Evolutionary conservation across 805 yeast species (phyloP).

Genomic region (Cyberlindnera samutprakarnensis): DNA sequence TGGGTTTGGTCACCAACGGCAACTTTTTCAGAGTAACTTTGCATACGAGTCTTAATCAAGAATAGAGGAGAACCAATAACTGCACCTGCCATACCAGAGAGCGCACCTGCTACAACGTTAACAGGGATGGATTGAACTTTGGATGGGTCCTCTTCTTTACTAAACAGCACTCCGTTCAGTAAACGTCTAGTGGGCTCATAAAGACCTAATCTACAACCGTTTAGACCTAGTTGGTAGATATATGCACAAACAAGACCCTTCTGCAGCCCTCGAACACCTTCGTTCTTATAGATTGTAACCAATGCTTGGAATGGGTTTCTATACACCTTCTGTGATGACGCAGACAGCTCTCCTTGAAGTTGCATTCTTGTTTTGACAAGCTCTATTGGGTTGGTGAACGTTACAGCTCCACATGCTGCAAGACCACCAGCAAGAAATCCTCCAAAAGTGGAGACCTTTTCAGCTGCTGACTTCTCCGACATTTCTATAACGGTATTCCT

Average conservation of each 20-base stretch:
- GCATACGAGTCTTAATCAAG: conserved; percentile 93
- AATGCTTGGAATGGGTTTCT: conserved; percentile 85
- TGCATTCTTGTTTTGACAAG: conserved; percentile 95
- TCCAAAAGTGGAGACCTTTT: conserved; percentile 56
- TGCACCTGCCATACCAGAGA: conserved; percentile 87
- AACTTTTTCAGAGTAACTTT: conserved; percentile 66
- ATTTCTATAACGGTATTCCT: too few relatives aligned
- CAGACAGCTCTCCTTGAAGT: conserved; percentile 83
- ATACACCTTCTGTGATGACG: conserved; percentile 48
- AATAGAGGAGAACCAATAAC: conserved; percentile 86
- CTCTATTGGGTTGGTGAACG: conserved; percentile 94
- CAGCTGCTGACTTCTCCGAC: conserved; percentile 37
- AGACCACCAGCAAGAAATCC: conserved; percentile 87
- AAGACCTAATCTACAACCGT: conserved; percentile 91
- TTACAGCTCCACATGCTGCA: conserved; percentile 98
- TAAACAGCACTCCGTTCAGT: conserved; percentile 47
- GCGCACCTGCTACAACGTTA: conserved; percentile 73
- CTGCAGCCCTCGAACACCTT: conserved; percentile 84
- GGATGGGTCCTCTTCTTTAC: conserved; percentile 40
- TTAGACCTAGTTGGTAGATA: conserved; percentile 80
- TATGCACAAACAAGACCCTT: conserved; percentile 88
- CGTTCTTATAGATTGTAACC: conserved; percentile 60
- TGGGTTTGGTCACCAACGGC: conserved; percentile 90
- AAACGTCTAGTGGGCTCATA: conserved; percentile 78
- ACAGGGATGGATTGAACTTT: conserved; percentile 43